These are phyloP conservation scores for Tylopilus intermedius DNA, from an alignment of 768 basidiomycete species.

Conservation along the genomic window DNA sequence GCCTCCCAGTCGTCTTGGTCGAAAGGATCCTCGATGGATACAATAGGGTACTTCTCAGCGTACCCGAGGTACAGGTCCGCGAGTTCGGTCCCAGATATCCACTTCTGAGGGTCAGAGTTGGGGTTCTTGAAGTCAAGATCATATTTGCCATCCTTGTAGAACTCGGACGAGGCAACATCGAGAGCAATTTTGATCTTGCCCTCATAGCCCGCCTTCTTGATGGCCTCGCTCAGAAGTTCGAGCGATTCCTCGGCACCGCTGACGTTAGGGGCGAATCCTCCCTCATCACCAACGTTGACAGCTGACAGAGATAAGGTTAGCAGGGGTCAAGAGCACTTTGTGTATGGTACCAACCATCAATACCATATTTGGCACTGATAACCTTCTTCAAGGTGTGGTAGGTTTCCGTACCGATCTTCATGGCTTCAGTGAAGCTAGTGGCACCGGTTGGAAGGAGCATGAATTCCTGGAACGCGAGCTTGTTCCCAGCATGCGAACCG, in stretches of 20 bases:
- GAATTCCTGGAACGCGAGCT: conserved; percentile 99
- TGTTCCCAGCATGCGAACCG: conserved; percentile 99
- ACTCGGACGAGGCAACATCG: conserved; percentile 98
- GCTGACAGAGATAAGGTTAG: conserved; percentile 44
- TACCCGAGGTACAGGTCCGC: conserved; percentile 87
- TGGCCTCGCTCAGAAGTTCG: conserved; percentile 91
- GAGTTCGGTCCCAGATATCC: conserved; percentile 89
- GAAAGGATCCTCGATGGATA: conserved; percentile 96
- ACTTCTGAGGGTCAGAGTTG: conserved; percentile 96
- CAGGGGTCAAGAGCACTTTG: background rate
- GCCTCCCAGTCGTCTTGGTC: conserved; percentile 99
- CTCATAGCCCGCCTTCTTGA: conserved; percentile 96
- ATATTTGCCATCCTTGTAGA: conserved; percentile 99
- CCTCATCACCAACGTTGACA: conserved; percentile 99
- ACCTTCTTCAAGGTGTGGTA: conserved; percentile 99
- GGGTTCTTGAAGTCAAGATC: conserved; percentile 99
- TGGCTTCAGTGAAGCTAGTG: conserved; percentile 85
- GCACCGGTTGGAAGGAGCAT: conserved; percentile 98
- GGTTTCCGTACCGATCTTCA: conserved; percentile 98
- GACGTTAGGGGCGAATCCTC: conserved; percentile 98
- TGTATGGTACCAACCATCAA: conserved; percentile 66
- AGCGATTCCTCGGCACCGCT: conserved; percentile 95
- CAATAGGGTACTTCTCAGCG: conserved; percentile 91
- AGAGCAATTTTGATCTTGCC: conserved; percentile 99
- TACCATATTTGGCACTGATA: conserved; percentile 98